Evolutionary conservation across 2,329 filamentous ascomycete genomes (phyloP).

Genomic region (Aspergillus thermomutatus): DNA sequence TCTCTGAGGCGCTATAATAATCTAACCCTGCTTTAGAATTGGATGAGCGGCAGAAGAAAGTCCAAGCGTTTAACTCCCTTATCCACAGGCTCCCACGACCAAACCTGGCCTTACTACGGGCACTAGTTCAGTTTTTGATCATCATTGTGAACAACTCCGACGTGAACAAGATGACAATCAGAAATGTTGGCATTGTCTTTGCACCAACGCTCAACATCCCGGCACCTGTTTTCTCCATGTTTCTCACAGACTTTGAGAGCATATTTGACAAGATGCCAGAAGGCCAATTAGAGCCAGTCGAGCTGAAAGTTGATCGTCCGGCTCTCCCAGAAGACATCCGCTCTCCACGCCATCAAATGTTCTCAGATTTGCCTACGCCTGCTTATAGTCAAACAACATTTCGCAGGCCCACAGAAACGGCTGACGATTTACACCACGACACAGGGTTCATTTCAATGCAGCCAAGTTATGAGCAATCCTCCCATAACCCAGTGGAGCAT

Average conservation of each 20-base stretch:
- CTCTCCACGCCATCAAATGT: conserved; percentile 63
- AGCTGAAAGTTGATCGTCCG: conserved; percentile 40
- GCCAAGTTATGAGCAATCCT: conserved; percentile 45
- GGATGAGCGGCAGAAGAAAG: conserved; percentile 69
- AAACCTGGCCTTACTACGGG: conserved; percentile 78
- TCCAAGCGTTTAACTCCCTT: conserved; percentile 70
- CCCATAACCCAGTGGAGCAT: conserved; percentile 25
- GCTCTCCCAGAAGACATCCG: conserved; percentile 57
- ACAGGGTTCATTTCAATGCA: conserved; percentile 52
- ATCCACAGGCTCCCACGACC: conserved; percentile 75
- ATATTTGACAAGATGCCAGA: conserved; percentile 74
- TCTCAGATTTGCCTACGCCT: conserved; percentile 63
- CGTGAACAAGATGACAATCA: conserved; percentile 95
- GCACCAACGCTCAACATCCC: conserved; percentile 96
- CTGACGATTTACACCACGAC: conserved; percentile 37
- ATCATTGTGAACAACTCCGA: conserved; percentile 87
- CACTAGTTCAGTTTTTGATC: conserved; percentile 83
- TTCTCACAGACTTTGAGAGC: conserved; percentile 82
- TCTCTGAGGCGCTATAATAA: conserved; percentile 2
- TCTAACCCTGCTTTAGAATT: conserved; percentile 54
- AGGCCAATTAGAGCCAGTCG: conserved; percentile 34
- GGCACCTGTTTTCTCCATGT: conserved; percentile 87
- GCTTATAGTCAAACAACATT: conserved; percentile 59
- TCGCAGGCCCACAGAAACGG: conserved; percentile 26
- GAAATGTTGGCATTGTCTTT: conserved; percentile 97